Base-by-base conservation (phyloP, 805 yeast species). In the Pichia thaimueangensis region DNA sequence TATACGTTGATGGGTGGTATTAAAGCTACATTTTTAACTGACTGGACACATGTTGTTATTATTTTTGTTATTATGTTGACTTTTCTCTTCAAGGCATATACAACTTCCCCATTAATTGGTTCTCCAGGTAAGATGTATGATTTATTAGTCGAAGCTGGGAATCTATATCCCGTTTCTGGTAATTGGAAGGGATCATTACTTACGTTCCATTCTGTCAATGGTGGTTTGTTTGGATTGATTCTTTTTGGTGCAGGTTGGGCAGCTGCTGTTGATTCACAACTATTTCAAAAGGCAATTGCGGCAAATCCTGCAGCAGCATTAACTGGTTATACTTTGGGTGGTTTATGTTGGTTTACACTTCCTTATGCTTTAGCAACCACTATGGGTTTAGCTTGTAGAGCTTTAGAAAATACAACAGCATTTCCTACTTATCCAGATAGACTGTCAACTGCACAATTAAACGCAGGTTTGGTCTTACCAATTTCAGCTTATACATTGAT, bases 401-500 rank as follows among this genome's bases (percentile, higher is more conserved):
- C 63, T 37, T 51, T 63, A 31, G 57, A 49, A 39, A 47, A 37
- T 7, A 56, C 59, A 11, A 47, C 48, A 1, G 32, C 5, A 13
- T 58, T 57, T 37, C 57, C 60, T 35, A 48, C 54, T 5, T 44
- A 48, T 16, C 52, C 57, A 4, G 39, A 48, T 6, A 43, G 50
- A n/a, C 21, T 73, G 62, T 58, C 69, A 17, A 30, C 70, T 5
- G 67, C 56, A 10, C 73, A 73, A 56, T 67, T 71, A 17, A 53
- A 62, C 41, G 67, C 73, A 33, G 79, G 78, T 16, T 63, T 73
- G 47, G 77, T 70, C 6, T 62, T 73, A 47, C 78, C 78, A 12
- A 69, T 70, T 47, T 70, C 76, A 17, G 73, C 77, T 4, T 69
- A 65, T 33, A 74, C 76, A 2, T 58, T 73, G 24, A 62, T 72